Conservation (phyloP, 495 filamentous ascomycete genomes). For the Lasiosphaeriaceae sp. region DNA sequence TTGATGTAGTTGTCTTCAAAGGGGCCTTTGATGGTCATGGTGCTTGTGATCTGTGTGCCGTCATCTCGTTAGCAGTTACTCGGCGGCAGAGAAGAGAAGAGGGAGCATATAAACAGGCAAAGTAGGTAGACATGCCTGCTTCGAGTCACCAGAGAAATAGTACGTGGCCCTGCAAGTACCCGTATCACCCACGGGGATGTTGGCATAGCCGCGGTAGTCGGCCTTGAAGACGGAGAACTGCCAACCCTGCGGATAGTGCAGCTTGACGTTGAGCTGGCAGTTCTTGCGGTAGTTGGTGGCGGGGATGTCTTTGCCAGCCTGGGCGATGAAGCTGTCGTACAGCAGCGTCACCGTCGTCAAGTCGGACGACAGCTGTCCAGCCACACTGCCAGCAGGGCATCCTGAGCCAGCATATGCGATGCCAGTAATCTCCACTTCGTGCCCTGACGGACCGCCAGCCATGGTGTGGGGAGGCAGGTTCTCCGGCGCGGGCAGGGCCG, state of each 20-base stretch:
- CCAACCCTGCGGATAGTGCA: conserved; percentile 48
- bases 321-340: conserved; percentile 44
- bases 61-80: neutral
- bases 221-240: conserved; percentile 51
- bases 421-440: conserved; percentile 32
- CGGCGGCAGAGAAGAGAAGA: neutral
- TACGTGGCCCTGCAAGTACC: conserved; percentile 48
- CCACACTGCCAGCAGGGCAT: conserved; percentile 43
- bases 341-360: conserved; percentile 44
- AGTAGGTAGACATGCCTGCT: conserved; percentile 12
- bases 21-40: conserved; percentile 34
- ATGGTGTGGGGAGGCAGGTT: neutral
- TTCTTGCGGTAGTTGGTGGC: conserved; percentile 43
- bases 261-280: conserved; percentile 49
- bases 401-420: conserved; percentile 49
- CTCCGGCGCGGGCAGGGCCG: neutral
- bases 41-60: conserved; percentile 24
- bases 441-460: conserved; percentile 17
- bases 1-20: conserved; percentile 35
- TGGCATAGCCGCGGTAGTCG: conserved; percentile 48
- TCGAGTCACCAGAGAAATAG: conserved; percentile 44
- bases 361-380: conserved; percentile 39
- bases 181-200: conserved; percentile 38
- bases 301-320: conserved; percentile 37
- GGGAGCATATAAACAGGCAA: neutral